These are phyloP conservation scores for Drechslerella stenobrocha DNA, from an alignment of 2,329 filamentous ascomycete genomes.

Conservation along the genomic window DNA sequence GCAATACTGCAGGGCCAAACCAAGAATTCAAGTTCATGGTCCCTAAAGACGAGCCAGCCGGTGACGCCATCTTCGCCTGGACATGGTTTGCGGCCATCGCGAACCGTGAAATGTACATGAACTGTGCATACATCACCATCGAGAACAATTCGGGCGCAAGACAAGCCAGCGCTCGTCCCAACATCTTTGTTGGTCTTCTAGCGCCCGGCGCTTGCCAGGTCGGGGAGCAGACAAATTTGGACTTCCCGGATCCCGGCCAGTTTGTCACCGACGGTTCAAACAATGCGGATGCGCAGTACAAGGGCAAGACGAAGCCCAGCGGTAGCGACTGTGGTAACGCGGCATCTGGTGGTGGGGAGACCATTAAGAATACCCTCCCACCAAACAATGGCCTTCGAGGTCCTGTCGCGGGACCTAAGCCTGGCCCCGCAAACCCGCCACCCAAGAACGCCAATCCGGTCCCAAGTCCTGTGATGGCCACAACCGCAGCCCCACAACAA, in stretches of 20 bases:
- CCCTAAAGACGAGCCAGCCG: constrained; percentile 48
- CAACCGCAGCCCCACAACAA: neutral
- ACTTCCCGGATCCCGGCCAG: constrained; percentile 32
- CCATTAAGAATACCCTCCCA: neutral
- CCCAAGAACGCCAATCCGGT: neutral
- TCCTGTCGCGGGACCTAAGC: constrained; percentile 18
- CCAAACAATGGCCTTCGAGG: constrained; percentile 5
- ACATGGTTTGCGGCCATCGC: constrained; percentile 76
- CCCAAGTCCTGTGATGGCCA: too few relatives aligned
- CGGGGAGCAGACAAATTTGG: constrained; percentile 16
- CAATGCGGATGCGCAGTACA: constrained; percentile 8
- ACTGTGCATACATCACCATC: constrained; percentile 73
- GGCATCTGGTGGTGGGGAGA: constrained; percentile 24
- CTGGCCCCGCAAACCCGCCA: constrained; percentile 6
- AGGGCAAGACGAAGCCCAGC: constrained; percentile 14
- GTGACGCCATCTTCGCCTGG: constrained; percentile 57
- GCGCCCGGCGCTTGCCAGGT: constrained; percentile 9
- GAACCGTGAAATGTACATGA: constrained; percentile 86
- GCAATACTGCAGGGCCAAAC: constrained; percentile 59
- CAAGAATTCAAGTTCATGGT: constrained; percentile 74
- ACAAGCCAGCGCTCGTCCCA: neutral
- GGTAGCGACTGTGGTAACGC: constrained; percentile 17
- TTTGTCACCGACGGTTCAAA: constrained; percentile 21
- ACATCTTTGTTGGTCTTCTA: constrained; percentile 37
- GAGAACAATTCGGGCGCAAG: constrained; percentile 52